phyloP scores from a whole-genome alignment of 352 stramenopile species.

The Phytophthora boehmeriae region DNA sequence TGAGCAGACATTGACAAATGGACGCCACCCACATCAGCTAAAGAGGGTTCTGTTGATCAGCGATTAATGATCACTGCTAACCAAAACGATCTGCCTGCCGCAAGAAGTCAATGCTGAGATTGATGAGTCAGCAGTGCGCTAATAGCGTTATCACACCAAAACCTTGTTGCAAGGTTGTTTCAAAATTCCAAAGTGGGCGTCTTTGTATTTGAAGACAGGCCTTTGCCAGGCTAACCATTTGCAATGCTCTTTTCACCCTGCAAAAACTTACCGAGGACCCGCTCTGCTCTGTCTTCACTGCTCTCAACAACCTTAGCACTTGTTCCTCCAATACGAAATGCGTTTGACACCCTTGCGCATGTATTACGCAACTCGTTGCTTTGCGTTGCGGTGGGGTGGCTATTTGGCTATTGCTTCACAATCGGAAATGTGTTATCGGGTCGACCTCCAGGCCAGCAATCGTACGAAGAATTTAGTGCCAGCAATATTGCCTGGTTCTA shows the following conservation, averaged over 20 bases:
- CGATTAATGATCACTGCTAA: too few species aligned
- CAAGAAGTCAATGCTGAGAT: too few species aligned
- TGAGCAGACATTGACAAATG: not conserved
- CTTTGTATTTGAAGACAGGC: too few species aligned
- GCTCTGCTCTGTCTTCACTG: not conserved
- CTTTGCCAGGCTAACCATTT: not conserved
- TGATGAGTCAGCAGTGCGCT: too few species aligned
- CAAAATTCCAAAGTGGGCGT: too few species aligned
- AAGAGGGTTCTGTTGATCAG: too few species aligned
- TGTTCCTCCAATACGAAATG: not conserved
- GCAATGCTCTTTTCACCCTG: not conserved
- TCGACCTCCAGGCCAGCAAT: slow-evolving; percentile 4
- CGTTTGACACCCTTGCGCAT: not conserved
- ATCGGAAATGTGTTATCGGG: slow-evolving; percentile 9
- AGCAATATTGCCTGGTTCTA: slow-evolving; percentile 13
- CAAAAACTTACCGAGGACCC: not conserved
- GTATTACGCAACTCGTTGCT: slow-evolving; percentile 19
- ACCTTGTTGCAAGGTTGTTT: too few species aligned
- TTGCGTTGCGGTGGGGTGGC: slow-evolving; percentile 8
- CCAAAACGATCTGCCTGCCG: too few species aligned
- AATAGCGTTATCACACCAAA: too few species aligned
- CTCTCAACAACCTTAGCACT: not conserved
- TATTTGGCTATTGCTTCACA: slow-evolving; percentile 17
- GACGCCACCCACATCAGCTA: too few species aligned
- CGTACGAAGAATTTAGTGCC: slow-evolving; percentile 11